These are phyloP conservation scores for Dactylellina cionopaga DNA, from an alignment of 2,329 filamentous ascomycete genomes.

Conservation along the genomic window DNA sequence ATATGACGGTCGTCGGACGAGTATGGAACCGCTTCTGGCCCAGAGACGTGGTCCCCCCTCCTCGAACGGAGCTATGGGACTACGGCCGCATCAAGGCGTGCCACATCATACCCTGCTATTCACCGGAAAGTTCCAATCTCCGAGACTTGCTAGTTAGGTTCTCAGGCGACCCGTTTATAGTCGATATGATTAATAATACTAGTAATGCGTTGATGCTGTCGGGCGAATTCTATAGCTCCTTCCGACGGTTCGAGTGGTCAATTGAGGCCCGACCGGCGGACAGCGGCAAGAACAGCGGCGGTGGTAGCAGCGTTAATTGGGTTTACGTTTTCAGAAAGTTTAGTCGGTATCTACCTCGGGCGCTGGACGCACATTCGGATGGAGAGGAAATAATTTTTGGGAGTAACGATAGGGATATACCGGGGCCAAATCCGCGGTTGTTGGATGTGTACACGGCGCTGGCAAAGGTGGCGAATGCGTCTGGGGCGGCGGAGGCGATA, in stretches of 20 bases:
- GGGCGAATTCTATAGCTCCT: slow-evolving; percentile 35
- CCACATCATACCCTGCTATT: slow-evolving; percentile 39
- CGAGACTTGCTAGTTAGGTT: slow-evolving; percentile 32
- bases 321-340: slow-evolving; percentile 41
- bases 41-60: slow-evolving; percentile 35
- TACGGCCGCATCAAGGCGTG: slow-evolving; percentile 38
- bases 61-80: slow-evolving; percentile 43
- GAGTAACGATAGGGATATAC: slow-evolving; percentile 24
- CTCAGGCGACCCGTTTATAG: slow-evolving; percentile 35
- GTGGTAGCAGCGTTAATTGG: neutral
- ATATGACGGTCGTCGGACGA: slow-evolving; percentile 45
- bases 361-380: slow-evolving; percentile 34
- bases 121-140: slow-evolving; percentile 13
- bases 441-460: slow-evolving; percentile 35
- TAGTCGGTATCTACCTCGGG: slow-evolving; percentile 23
- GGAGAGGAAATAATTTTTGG: slow-evolving; percentile 38
- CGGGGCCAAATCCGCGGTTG: slow-evolving; percentile 33
- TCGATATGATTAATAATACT: slow-evolving; percentile 40
- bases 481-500: slow-evolving; percentile 38
- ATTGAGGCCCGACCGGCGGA: slow-evolving; percentile 25
- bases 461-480: slow-evolving; percentile 40
- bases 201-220: slow-evolving; percentile 47
- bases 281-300: neutral
- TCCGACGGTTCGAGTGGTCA: slow-evolving; percentile 46
- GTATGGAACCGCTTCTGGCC: slow-evolving; percentile 49